Evolutionary conservation across 495 filamentous ascomycete genomes (phyloP).

Genomic region (Neurospora sp.): DNA sequence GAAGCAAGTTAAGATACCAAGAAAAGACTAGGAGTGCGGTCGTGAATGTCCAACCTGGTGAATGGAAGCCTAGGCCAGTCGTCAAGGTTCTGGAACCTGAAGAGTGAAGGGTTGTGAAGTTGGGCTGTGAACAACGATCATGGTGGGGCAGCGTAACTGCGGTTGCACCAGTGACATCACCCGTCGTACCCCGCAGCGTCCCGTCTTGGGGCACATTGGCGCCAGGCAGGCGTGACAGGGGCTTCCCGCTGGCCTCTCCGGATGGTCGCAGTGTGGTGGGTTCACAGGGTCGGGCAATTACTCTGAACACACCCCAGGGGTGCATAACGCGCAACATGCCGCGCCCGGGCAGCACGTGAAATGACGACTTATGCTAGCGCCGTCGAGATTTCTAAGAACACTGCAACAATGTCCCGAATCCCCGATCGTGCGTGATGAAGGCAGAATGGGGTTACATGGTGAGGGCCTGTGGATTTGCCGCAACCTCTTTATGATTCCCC

Average conservation of each 20-base stretch:
- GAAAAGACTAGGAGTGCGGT: background rate
- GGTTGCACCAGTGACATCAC: background rate
- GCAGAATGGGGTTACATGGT: background rate
- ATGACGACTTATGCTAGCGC: conserved; percentile 13
- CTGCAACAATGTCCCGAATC: background rate
- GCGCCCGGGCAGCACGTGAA: conserved; percentile 18
- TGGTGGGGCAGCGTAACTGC: background rate
- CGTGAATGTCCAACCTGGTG: background rate
- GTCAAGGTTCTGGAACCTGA: background rate
- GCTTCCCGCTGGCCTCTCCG: background rate
- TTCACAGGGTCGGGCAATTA: background rate
- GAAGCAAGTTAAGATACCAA: background rate
- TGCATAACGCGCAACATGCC: background rate
- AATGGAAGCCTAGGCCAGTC: background rate
- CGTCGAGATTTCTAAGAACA: background rate
- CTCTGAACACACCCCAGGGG: background rate
- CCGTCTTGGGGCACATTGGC: background rate
- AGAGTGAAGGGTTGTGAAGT: background rate
- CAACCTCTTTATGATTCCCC: background rate
- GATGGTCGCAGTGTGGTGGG: background rate
- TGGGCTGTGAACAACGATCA: background rate
- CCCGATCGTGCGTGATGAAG: background rate
- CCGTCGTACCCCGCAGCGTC: background rate
- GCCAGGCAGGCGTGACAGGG: background rate
- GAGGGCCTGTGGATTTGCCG: background rate